These are phyloP conservation scores for Hirschfeldia incana DNA, from an alignment of 345 rosid genomes.

Conservation along the genomic window DNA sequence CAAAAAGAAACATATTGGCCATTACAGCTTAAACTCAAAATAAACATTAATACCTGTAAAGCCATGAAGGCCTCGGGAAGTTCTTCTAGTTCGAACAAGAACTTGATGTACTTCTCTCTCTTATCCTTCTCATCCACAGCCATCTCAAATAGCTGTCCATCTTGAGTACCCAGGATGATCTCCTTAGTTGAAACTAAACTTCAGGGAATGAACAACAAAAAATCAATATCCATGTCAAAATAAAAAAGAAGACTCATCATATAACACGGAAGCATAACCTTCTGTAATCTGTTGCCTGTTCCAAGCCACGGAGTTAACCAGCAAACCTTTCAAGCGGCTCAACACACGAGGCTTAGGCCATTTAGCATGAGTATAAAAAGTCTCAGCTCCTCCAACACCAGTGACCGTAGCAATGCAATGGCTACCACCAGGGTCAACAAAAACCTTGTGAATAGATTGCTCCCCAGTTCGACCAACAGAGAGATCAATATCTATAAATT, in stretches of 20 bases:
- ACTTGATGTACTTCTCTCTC: constrained; percentile 85
- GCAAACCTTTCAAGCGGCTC: constrained; percentile 75
- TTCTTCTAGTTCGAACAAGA: constrained; percentile 72
- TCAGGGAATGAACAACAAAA: constrained; percentile 3
- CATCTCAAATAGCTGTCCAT: constrained; percentile 90
- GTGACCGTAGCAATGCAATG: constrained; percentile 84
- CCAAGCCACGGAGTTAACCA: constrained; percentile 94
- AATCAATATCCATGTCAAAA: constrained; percentile 12
- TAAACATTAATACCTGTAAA: constrained; percentile 61
- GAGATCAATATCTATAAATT: constrained; percentile 72
- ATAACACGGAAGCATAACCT: constrained; percentile 49
- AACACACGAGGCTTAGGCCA: constrained; percentile 91
- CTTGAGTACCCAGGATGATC: constrained; percentile 58
- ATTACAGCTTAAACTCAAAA: neutral
- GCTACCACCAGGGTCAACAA: constrained; percentile 97
- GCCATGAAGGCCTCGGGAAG: constrained; percentile 95
- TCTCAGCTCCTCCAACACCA: constrained; percentile 86
- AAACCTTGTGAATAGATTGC: constrained; percentile 84
- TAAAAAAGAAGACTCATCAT: neutral
- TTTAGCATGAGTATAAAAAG: constrained; percentile 88
- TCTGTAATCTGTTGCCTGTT: constrained; percentile 90
- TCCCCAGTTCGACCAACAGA: constrained; percentile 86
- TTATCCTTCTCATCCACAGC: constrained; percentile 97
- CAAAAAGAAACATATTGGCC: constrained; percentile 8
- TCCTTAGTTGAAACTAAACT: constrained; percentile 83